Base-by-base conservation (phyloP, 2,329 filamentous ascomycete genomes). In the Venturiaceae sp. region DNA sequence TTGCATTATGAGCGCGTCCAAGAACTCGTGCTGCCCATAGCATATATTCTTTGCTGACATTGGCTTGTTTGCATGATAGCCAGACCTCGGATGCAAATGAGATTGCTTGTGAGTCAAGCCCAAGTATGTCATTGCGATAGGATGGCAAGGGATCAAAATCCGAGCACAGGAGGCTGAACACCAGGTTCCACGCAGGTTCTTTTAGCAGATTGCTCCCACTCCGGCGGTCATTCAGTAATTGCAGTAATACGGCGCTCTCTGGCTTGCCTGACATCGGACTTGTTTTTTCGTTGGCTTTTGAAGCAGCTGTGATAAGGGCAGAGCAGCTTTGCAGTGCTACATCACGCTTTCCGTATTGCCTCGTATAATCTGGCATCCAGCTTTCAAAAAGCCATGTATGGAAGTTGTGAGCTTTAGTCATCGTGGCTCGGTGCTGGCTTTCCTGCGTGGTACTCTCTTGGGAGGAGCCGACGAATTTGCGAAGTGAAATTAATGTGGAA, bases 1-100 rank as follows among this genome's bases (percentile, higher is more conserved):
- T 30, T 16, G 26, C 34, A 44, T 46, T 16, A 88, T 92, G 97
- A 0, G 90, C 86, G 67, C 90, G 83, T 7, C 95, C 94, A 47
- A 97, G 77, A 2, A 92, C 87, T 62, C 86, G 82, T 3, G 89
- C 92, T 47, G 89, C 88, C 95, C 95, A 99, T 1, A 88, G 75
- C 0, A 90, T 75, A 68, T 94, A 96, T 16, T 83, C 80, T 28
- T 81, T 75, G 58, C 84, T 87, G 16, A 86, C 76, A 37, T 37
- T 50, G 6, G 80, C 76, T n/a, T 81, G 78, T 60, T 82, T 79
- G 64, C 90, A 88, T 44, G 88, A 91, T 67, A 86, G 85, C 85
- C 87, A 94, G 0, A 96, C 79, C 19, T 84, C 81, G 13, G 84
- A 75, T 2, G 84, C 82, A 66, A 86, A 83, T 1, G 74, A 70